Conservation (phyloP, 768 basidiomycete species). For the Trametopsis cervina region DNA sequence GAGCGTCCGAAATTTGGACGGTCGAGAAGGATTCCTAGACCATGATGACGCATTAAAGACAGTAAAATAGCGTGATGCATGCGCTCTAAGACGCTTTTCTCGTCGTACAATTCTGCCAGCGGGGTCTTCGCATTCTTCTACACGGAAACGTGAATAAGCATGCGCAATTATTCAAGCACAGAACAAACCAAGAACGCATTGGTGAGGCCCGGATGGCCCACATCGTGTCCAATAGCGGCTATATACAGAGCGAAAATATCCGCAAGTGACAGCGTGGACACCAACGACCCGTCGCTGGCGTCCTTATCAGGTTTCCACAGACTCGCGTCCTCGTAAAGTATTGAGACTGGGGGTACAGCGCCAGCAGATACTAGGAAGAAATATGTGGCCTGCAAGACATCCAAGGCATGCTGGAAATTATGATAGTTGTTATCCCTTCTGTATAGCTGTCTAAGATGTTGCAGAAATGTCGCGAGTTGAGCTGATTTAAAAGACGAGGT, state of each 20-base stretch:
- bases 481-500: conserved; percentile 32
- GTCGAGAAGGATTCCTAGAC: conserved; percentile 63
- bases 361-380: conserved; percentile 75
- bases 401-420: conserved; percentile 95
- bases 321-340: conserved; percentile 38
- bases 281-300: conserved; percentile 11
- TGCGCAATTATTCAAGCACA: neutral
- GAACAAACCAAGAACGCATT: conserved; percentile 86
- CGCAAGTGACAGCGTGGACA: conserved; percentile 41
- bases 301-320: conserved; percentile 34
- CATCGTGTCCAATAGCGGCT: conserved; percentile 96
- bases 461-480: conserved; percentile 71
- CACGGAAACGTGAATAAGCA: neutral
- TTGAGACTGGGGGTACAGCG: conserved; percentile 71
- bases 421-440: conserved; percentile 91
- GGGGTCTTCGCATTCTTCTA: conserved; percentile 94
- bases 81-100: conserved; percentile 84
- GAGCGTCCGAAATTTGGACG: conserved; percentile 37
- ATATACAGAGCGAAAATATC: conserved; percentile 84
- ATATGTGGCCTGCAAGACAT: conserved; percentile 91
- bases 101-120: conserved; percentile 80
- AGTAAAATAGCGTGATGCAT: conserved; percentile 85
- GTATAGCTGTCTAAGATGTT: conserved; percentile 88
- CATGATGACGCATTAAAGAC: conserved; percentile 74
- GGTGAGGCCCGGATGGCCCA: conserved; percentile 91